Base-by-base conservation (phyloP, 768 basidiomycete genomes). In the Rhodotorula kratochvilovae region DNA sequence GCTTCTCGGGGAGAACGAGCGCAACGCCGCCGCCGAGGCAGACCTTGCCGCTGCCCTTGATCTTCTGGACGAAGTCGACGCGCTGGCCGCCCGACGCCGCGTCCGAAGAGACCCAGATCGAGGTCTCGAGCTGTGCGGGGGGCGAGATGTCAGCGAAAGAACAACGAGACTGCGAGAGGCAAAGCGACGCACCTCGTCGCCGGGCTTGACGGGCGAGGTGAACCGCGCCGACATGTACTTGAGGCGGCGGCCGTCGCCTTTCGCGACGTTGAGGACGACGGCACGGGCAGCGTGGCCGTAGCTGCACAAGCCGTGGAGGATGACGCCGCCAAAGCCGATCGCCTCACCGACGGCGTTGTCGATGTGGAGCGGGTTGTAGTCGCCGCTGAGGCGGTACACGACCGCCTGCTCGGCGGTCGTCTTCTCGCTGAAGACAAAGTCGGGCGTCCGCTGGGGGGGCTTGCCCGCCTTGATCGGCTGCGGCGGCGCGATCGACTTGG, bases 301-400 rank as follows among this genome's bases (percentile, higher is more conserved):
- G 42, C 27, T 29, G 58, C 89, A 87, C 35, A 93, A 84, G 39
- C 91, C 91, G 77, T 94, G 91, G 5, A 93, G 84, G 76, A 94
- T 92, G 48, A 88, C 86, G 59, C 88, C 91, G 5, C 90, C 90
- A 76, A 94, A 92, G 19, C 90, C 90, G 27, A 87, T 83, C 15
- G 82, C 83, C 73, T 86, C 79, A n/a, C 90, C 91, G 50, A 90
- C 86, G 23, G 77, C 79, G 2, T 91, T 90, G 81, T 92, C 91
- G 89, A 78, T 68, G 78, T 90, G 89, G 5, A 90, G 83, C 12
- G 89, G 87, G 79, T 90, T 90, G 79, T 89, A 90, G 78, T 90
- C 89, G 19, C 72, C 89, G 53, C 86, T 88, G 27, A 90, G 84
- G 31, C 89, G 86, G 82, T 88, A 90, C 63, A 88, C 71, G 58